Conservation (phyloP, 805 yeast genomes). For the Kodamaea nitidulidarum region DNA sequence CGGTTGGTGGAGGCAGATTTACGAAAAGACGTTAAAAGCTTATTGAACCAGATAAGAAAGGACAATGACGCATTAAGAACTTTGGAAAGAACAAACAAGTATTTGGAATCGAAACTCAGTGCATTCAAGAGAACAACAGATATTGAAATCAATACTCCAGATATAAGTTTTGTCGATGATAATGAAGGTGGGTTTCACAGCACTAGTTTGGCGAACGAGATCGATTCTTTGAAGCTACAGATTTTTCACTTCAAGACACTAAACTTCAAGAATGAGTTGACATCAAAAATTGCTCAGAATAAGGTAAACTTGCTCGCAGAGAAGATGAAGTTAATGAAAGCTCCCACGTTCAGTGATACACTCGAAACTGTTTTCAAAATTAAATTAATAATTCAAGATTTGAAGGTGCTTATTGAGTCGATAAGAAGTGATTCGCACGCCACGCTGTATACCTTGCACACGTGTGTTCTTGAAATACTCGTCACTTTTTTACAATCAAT, state of each 20-base stretch:
- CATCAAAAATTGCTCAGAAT: slow-evolving; percentile 12
- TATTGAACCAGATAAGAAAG: slow-evolving; percentile 15
- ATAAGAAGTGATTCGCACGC: slow-evolving; percentile 1
- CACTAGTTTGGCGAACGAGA: slow-evolving; percentile 5
- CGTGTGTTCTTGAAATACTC: background rate
- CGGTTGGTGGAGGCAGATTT: slow-evolving; percentile 20
- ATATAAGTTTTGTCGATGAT: slow-evolving; percentile 3
- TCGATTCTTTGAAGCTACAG: slow-evolving; percentile 17
- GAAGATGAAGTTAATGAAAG: slow-evolving; percentile 2
- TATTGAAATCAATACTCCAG: slow-evolving; percentile 6
- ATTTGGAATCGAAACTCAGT: slow-evolving; percentile 16
- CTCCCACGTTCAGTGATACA: background rate
- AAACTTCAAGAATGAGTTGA: slow-evolving; percentile 11
- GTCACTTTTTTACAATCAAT: background rate
- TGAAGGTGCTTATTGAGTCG: slow-evolving; percentile 3
- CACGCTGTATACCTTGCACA: background rate
- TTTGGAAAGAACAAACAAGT: slow-evolving; percentile 19
- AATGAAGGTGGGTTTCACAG: slow-evolving; percentile 5
- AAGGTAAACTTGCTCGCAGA: slow-evolving; percentile 10
- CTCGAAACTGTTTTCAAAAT: slow-evolving; percentile 5
- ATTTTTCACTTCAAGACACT: slow-evolving; percentile 12
- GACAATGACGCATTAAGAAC: slow-evolving; percentile 15
- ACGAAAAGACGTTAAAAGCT: slow-evolving; percentile 29
- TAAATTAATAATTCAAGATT: background rate
- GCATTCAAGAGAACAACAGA: slow-evolving; percentile 14